These are phyloP conservation scores for Limtongia smithiae DNA, from an alignment of 805 yeast species.

Conservation along the genomic window DNA sequence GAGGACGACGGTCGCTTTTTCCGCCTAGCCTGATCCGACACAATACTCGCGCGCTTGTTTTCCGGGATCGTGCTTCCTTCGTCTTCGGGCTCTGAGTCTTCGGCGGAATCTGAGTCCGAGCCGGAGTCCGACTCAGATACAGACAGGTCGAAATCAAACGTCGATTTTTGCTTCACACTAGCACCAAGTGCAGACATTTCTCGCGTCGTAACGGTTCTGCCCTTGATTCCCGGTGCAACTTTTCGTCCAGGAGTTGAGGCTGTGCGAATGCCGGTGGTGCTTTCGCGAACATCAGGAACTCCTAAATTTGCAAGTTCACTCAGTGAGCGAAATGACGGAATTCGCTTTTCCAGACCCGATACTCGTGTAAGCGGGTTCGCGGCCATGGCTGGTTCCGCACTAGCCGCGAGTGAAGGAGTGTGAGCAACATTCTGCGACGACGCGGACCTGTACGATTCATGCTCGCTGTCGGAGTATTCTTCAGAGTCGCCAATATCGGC, in stretches of 20 bases:
- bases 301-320: slow-evolving; percentile 23
- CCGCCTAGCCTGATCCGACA: background rate
- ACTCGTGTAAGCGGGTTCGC: background rate
- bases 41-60: slow-evolving; percentile 14
- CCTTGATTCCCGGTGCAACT: too few relatives aligned
- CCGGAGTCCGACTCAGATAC: background rate
- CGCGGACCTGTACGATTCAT: too few relatives aligned
- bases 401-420: too few relatives aligned
- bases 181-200: too few relatives aligned
- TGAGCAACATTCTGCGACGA: too few relatives aligned
- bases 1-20: background rate
- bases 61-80: slow-evolving; percentile 20
- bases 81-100: slow-evolving; percentile 1
- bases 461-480: background rate
- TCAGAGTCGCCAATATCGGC: background rate
- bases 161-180: too few relatives aligned
- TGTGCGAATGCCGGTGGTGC: slow-evolving; percentile 17
- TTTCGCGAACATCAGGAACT: slow-evolving; percentile 26
- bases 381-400: slow-evolving; percentile 3
- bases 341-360: slow-evolving; percentile 9
- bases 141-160: too few relatives aligned
- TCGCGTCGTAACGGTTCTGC: too few relatives aligned
- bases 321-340: slow-evolving; percentile 24
- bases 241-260: background rate
- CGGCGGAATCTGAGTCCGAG: background rate